A percentile compares a stretch with the other conserved stretches of the same genome.
Evolutionary conservation across 2,329 filamentous ascomycete genomes (phyloP).

Genomic region (Apiospora phragmitis): DNA sequence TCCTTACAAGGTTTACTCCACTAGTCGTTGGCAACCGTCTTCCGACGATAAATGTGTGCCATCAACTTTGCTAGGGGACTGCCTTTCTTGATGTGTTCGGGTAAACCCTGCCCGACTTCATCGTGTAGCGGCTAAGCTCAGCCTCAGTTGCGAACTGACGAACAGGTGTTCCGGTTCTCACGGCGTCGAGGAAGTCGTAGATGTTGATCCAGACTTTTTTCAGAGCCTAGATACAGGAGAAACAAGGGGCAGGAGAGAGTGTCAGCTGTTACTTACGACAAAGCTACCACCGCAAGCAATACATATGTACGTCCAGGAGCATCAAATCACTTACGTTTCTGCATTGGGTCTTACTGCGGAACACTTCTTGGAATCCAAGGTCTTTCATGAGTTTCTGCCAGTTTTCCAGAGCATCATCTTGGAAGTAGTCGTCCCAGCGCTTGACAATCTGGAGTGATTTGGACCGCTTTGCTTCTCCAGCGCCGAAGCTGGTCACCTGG

Average conservation of each 20-base stretch:
- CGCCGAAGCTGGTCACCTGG: not conserved
- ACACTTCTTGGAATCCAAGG: conserved; percentile 38
- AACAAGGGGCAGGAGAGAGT: not conserved
- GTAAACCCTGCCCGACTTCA: conserved; percentile 38
- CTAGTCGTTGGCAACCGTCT: not conserved
- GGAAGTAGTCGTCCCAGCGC: conserved; percentile 27
- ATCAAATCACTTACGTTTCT: conserved; percentile 36
- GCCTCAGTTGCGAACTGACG: conserved; percentile 33
- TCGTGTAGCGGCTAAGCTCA: conserved; percentile 39
- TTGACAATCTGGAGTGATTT: conserved; percentile 6
- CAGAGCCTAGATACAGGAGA: conserved; percentile 35
- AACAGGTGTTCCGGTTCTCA: conserved; percentile 27
- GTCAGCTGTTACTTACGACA: not conserved
- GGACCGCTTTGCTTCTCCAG: not conserved
- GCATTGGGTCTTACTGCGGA: conserved; percentile 46
- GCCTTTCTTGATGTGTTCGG: conserved; percentile 43
- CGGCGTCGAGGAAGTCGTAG: conserved; percentile 44
- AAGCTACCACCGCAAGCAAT: too few relatives aligned
- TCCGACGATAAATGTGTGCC: conserved; percentile 29
- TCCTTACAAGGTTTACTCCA: not conserved
- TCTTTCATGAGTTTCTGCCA: conserved; percentile 48
- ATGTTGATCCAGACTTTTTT: conserved; percentile 49
- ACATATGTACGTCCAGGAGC: not conserved
- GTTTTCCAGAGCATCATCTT: conserved; percentile 33
- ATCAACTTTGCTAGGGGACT: conserved; percentile 42